phyloP scores from a whole-genome alignment of 2,329 filamentous ascomycete genomes.

The Alternaria burnsii region DNA sequence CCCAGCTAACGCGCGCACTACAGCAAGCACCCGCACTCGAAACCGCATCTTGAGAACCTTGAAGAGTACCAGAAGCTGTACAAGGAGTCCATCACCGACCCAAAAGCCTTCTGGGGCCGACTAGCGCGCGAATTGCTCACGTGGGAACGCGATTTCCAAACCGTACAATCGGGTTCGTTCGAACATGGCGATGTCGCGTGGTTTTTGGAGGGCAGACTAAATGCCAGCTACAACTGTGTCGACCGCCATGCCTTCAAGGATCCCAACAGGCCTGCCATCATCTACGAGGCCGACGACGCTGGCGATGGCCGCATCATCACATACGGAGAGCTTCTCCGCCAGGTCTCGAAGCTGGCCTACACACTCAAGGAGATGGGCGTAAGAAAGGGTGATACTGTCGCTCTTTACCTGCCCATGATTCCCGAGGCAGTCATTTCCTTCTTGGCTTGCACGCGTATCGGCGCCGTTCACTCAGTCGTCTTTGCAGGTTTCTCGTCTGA shows the following conservation, averaged over 20 bases:
- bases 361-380: conserved; percentile 95
- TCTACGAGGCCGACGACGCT: conserved; percentile 97
- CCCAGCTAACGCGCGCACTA: conserved; percentile 21
- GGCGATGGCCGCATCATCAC: conserved; percentile 87
- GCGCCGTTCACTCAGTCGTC: conserved; percentile 95
- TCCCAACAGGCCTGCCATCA: conserved; percentile 92
- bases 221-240: conserved; percentile 96
- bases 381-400: conserved; percentile 95
- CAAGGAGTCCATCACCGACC: conserved; percentile 87
- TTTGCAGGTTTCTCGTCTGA: conserved; percentile 98
- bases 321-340: conserved; percentile 89
- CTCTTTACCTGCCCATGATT: conserved; percentile 98
- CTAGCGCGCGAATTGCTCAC: conserved; percentile 87
- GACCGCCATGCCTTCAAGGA: conserved; percentile 96
- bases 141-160: conserved; percentile 92
- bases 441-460: conserved; percentile 89
- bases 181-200: conserved; percentile 84
- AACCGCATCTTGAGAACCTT: conserved; percentile 66
- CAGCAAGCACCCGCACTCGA: conserved; percentile 67
- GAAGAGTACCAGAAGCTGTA: conserved; percentile 72
- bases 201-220: conserved; percentile 93
- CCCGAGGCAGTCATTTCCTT: conserved; percentile 93
- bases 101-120: conserved; percentile 87
- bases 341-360: conserved; percentile 88
- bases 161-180: conserved; percentile 80